A percentile compares a stretch with the other conserved stretches of the same genome.
These are phyloP conservation scores for Phyllosticta paracitricarpa DNA, from an alignment of 2,329 filamentous ascomycete species.

Conservation along the genomic window DNA sequence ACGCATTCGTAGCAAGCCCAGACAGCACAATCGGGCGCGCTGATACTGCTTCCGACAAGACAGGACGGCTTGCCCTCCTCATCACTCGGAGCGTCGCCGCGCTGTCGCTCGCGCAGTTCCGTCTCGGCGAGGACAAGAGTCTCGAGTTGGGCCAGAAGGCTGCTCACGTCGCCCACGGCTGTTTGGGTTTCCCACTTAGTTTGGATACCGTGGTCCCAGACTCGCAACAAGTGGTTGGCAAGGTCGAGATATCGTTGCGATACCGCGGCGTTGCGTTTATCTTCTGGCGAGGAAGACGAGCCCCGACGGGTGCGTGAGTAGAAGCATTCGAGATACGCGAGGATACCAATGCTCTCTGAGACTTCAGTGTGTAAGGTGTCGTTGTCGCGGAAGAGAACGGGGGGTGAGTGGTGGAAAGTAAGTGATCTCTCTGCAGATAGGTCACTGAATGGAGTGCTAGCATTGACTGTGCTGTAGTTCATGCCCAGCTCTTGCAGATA, in stretches of 20 bases:
- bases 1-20: not conserved
- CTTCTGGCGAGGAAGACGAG: not conserved
- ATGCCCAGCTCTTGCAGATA: slow-evolving; percentile 20
- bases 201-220: not conserved
- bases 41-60: not conserved
- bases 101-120: not conserved
- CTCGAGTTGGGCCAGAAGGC: not conserved
- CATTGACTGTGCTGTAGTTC: slow-evolving; percentile 12
- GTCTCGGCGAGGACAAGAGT: not conserved
- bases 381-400: slow-evolving; percentile 21
- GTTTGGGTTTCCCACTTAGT: not conserved
- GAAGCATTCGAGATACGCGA: slow-evolving; percentile 27
- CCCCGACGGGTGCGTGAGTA: slow-evolving; percentile 7
- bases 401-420: slow-evolving; percentile 6
- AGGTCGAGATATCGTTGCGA: not conserved
- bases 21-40: not conserved
- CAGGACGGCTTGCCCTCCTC: not conserved
- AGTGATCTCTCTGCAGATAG: not conserved
- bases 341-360: slow-evolving; percentile 15
- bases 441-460: not conserved
- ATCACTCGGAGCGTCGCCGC: not conserved
- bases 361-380: slow-evolving; percentile 26
- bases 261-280: not conserved
- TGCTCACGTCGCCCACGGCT: not conserved
- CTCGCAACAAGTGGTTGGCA: not conserved